A percentile compares a stretch with the other conserved stretches of the same genome.
Evolutionary conservation across 2,329 filamentous ascomycete species (phyloP).

Genomic region (Keithomyces neogunnii): DNA sequence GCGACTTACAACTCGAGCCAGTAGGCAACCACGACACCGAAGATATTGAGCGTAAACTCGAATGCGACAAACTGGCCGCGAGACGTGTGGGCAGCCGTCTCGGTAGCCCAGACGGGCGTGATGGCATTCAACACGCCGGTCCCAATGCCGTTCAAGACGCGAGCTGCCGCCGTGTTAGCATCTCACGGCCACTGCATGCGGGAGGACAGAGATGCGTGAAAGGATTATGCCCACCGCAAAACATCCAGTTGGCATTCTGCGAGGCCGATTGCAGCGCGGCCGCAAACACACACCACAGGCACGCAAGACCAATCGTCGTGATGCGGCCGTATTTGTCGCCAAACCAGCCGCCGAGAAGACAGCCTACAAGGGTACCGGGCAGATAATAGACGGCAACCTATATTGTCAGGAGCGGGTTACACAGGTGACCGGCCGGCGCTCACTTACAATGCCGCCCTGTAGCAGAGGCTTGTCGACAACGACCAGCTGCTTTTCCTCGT

Average conservation of each 20-base stretch:
- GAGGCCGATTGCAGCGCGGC: conserved; percentile 58
- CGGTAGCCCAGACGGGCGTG: conserved; percentile 38
- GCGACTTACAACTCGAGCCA: conserved; percentile 44
- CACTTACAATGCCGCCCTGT: conserved; percentile 38
- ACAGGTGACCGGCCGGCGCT: neutral
- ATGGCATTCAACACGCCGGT: conserved; percentile 43
- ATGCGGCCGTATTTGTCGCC: conserved; percentile 45
- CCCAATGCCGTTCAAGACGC: conserved; percentile 42
- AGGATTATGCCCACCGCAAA: conserved; percentile 39
- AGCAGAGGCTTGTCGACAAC: conserved; percentile 46
- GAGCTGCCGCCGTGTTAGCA: conserved; percentile 32
- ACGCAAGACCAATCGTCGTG: conserved; percentile 50
- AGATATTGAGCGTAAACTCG: conserved; percentile 67
- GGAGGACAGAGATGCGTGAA: too few species aligned
- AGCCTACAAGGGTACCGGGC: conserved; percentile 37
- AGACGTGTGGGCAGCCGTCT: conserved; percentile 39
- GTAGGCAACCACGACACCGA: conserved; percentile 54
- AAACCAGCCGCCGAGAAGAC: conserved; percentile 38
- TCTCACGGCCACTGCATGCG: too few species aligned
- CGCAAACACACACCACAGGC: conserved; percentile 49
- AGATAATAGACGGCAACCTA: conserved; percentile 41
- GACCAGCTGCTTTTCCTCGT: conserved; percentile 38
- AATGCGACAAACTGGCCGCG: conserved; percentile 63
- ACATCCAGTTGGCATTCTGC: conserved; percentile 62
- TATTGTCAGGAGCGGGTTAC: neutral